Evolutionary conservation across 306 rosid species (phyloP).

Genomic region (Pterocarpus santalinus): DNA sequence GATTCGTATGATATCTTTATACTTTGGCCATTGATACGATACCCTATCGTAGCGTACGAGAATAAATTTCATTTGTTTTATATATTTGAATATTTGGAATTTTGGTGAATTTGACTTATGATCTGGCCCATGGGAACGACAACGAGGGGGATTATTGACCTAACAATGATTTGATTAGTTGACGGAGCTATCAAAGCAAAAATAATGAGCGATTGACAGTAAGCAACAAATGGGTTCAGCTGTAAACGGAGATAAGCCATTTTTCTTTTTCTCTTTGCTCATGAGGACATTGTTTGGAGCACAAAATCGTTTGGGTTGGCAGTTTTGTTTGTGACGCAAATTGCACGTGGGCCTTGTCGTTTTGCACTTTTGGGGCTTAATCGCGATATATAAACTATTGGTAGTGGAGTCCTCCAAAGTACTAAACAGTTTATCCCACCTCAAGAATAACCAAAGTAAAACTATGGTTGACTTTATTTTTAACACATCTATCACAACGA

Average conservation of each 20-base stretch:
- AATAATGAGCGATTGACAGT: neutral
- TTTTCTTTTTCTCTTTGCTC: neutral
- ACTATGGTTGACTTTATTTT: no score
- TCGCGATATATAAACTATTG: no score
- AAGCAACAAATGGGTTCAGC: neutral
- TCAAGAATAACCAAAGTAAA: no score
- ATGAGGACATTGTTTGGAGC: neutral
- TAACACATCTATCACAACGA: no score
- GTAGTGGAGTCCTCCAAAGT: neutral
- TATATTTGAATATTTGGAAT: neutral
- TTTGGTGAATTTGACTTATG: neutral
- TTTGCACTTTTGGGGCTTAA: neutral
- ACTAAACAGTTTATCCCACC: constrained; percentile 15
- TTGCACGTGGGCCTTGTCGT: neutral
- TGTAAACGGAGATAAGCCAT: neutral
- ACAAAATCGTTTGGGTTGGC: neutral
- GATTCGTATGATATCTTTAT: neutral
- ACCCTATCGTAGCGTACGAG: neutral
- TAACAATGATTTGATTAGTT: neutral
- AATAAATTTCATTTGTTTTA: neutral
- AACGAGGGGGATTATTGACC: neutral
- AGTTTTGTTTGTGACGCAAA: neutral
- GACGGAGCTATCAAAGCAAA: neutral
- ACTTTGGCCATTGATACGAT: neutral
- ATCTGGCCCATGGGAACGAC: neutral